phyloP scores from a whole-genome alignment of 306 rosid genomes.

The Corylus heterophylla region DNA sequence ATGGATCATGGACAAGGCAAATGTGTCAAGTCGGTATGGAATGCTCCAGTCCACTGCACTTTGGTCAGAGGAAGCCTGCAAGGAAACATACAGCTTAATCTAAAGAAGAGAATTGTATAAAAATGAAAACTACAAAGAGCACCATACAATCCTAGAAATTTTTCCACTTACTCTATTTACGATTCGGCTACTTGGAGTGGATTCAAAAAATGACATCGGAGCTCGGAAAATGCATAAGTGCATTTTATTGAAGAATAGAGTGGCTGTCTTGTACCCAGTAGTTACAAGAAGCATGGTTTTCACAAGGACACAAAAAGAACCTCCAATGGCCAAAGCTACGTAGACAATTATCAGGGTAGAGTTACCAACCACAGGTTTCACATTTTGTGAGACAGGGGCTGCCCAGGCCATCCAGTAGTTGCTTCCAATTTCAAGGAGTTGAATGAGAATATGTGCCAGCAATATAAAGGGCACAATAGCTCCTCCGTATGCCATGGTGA shows the following conservation, averaged over 20 bases:
- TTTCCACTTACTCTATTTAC: constrained; percentile 51
- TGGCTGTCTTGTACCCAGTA: constrained; percentile 57
- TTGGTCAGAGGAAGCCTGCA: constrained; percentile 62
- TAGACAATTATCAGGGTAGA: constrained; percentile 42
- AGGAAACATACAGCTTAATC: not conserved
- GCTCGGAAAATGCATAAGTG: constrained; percentile 58
- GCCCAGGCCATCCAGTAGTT: constrained; percentile 85
- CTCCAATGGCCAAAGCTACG: constrained; percentile 49
- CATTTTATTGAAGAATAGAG: constrained; percentile 58
- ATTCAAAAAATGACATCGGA: constrained; percentile 69
- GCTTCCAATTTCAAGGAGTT: constrained; percentile 59
- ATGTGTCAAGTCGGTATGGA: constrained; percentile 28
- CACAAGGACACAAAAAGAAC: constrained; percentile 43
- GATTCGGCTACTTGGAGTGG: constrained; percentile 72
- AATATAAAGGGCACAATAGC: constrained; percentile 59
- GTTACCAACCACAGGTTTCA: constrained; percentile 32
- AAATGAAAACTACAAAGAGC: not conserved
- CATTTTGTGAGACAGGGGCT: constrained; percentile 48
- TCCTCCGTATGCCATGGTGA: constrained; percentile 58
- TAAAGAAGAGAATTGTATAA: not conserved
- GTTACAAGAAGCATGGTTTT: constrained; percentile 43
- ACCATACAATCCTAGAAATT: not conserved
- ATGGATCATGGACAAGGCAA: constrained; percentile 37
- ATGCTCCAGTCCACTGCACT: constrained; percentile 45
- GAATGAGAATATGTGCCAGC: constrained; percentile 45